Conservation (phyloP, 768 basidiomycete species). For the Psilocybe tampanensis region DNA sequence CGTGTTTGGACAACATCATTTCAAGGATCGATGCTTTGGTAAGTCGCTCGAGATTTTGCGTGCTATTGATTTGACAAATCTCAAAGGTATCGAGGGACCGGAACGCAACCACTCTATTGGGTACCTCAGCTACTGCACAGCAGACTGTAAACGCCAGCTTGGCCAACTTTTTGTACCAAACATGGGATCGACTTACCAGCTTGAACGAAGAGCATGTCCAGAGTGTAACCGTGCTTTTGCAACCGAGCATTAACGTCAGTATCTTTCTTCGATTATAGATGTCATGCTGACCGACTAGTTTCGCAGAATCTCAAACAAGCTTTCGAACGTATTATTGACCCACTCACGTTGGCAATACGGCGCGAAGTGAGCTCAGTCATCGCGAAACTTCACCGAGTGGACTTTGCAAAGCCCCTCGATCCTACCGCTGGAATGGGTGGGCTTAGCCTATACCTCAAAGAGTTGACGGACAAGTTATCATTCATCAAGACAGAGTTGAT, state of each 20-base stretch:
- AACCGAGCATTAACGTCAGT: conserved; percentile 61
- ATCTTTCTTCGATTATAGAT: background rate
- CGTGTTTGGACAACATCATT: conserved; percentile 70
- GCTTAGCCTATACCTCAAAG: conserved; percentile 88
- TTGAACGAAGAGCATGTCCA: conserved; percentile 70
- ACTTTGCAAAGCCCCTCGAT: conserved; percentile 75
- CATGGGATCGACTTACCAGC: conserved; percentile 66
- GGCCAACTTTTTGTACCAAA: conserved; percentile 79
- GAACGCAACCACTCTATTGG: conserved; percentile 71
- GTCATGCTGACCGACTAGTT: background rate
- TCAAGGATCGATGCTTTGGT: conserved; percentile 72
- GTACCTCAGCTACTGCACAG: conserved; percentile 77
- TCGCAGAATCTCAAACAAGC: conserved; percentile 49
- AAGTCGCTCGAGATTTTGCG: conserved; percentile 25
- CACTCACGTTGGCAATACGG: conserved; percentile 67
- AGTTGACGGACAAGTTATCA: conserved; percentile 83
- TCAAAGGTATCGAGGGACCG: conserved; percentile 59
- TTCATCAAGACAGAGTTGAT: conserved; percentile 84
- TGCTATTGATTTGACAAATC: too few relatives aligned
- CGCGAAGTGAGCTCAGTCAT: conserved; percentile 83
- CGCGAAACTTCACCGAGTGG: conserved; percentile 81
- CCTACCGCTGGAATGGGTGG: conserved; percentile 64
- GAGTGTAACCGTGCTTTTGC: conserved; percentile 54
- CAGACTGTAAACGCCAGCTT: conserved; percentile 79
- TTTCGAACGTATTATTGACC: conserved; percentile 63